Percentiles rank a stretch among this genome's conserved stretches.
Evolutionary conservation across 2,329 filamentous ascomycete genomes (phyloP).

Genomic region (Chaetoscypha palmicola): DNA sequence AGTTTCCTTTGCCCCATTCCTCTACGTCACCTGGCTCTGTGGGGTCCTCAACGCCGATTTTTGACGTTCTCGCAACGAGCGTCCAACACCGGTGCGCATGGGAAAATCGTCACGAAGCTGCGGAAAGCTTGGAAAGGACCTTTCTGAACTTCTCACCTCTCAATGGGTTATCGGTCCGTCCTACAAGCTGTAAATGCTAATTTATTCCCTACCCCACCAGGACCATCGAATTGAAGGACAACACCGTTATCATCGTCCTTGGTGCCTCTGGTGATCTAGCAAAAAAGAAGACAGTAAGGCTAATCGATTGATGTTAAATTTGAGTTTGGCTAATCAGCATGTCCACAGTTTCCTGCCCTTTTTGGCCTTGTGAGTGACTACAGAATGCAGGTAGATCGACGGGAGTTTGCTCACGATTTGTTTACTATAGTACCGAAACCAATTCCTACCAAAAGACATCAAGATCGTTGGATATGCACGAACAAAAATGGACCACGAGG

Average conservation of each 20-base stretch:
- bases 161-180: conserved; percentile 16
- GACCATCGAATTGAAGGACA: conserved; percentile 92
- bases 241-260: conserved; percentile 93
- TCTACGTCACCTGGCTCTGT: conserved; percentile 24
- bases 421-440: conserved; percentile 77
- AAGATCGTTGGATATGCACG: conserved; percentile 97
- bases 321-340: conserved; percentile 19
- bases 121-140: background rate
- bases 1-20: conserved; percentile 30
- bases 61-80: conserved; percentile 10
- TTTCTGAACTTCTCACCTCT: conserved; percentile 12
- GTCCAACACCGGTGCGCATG: conserved; percentile 3
- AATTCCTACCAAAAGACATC: conserved; percentile 95
- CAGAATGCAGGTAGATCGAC: conserved; percentile 3
- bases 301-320: background rate
- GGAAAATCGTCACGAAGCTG: conserved; percentile 11
- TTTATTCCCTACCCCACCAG: conserved; percentile 40
- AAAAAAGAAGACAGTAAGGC: conserved; percentile 94
- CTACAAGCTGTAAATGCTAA: conserved; percentile 34
- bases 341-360: conserved; percentile 78
- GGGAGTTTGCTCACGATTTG: conserved; percentile 14
- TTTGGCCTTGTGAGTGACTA: conserved; percentile 80
- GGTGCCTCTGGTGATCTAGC: conserved; percentile 95
- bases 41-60: conserved; percentile 5
- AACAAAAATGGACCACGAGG: conserved; percentile 97